Base-by-base conservation (phyloP, 2,329 filamentous ascomycete species). In the Chaetomium sp. region DNA sequence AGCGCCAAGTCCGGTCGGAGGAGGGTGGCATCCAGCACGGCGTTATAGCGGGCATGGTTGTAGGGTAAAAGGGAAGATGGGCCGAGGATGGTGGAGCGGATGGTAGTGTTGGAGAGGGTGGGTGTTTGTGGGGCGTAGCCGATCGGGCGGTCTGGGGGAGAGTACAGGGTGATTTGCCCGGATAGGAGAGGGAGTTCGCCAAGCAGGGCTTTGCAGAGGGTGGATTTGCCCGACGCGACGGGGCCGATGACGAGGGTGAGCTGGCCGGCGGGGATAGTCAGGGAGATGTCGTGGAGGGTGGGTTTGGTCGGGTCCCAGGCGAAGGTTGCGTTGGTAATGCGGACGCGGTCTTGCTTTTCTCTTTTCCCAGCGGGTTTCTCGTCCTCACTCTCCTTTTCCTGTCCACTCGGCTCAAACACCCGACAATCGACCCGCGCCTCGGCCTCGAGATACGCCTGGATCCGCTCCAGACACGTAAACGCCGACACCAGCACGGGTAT, bases 181-280 rank as follows among this genome's bases (percentile, higher is more conserved):
- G 60, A 49, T 4, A 53, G 45, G 2, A 66, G 61, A 0, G 70
- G 68, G 2, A 69, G 64, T 60, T 74, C 71, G 5, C 71, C 70
- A 0, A 74, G 61, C 0, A 78, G 61, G 0, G 69, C 69, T 51
- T 72, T 73, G 58, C 74, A 69, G 0, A 78, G 59, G 0, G 75
- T 73, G 0, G 71, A 75, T 58, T 78, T 78, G 0, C 76, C 76
- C 1, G 70, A 72, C 0, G 71, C 76, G 4, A 77, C 66, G 1
- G 74, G 73, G 0, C 75, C 75, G 8, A 74, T 64, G 0, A 78
- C 60, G 4, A 77, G 67, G 7, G 67, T 73, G 7, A 78, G 65
- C 4, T 68, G 61, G 3, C 61, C 65, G 0, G 57, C 52, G 2
- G 61, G 59, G 2, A 77, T 56, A 0, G 57, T 61, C 3, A 77